Percentiles rank a stretch among this genome's conserved stretches.
Conservation (phyloP, 495 filamentous ascomycete genomes). For the Tuber borchii region DNA sequence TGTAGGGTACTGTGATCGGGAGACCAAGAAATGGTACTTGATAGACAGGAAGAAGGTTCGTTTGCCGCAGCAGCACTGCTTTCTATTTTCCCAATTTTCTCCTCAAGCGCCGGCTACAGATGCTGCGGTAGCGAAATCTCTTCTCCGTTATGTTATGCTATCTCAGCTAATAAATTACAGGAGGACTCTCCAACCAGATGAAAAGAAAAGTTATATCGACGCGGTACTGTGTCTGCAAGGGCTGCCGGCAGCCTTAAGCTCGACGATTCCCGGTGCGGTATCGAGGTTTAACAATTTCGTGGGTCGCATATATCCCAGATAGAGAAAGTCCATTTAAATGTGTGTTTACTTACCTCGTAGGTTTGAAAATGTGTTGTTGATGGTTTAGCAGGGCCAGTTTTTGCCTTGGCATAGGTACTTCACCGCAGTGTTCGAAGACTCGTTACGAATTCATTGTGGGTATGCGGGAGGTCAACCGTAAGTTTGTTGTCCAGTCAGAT, state of each 20-base stretch:
- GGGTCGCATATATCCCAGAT: slow-evolving; percentile 61
- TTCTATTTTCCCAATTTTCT: background rate
- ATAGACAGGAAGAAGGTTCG: slow-evolving; percentile 58
- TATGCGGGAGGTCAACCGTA: slow-evolving; percentile 45
- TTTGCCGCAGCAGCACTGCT: slow-evolving; percentile 22
- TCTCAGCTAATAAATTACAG: slow-evolving; percentile 43
- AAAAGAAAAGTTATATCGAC: slow-evolving; percentile 58
- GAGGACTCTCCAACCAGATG: slow-evolving; percentile 47
- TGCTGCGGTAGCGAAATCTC: background rate
- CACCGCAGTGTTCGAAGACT: slow-evolving; percentile 54
- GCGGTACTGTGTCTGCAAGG: slow-evolving; percentile 59
- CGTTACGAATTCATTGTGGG: slow-evolving; percentile 60
- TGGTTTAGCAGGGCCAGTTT: slow-evolving; percentile 43
- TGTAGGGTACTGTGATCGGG: slow-evolving; percentile 48
- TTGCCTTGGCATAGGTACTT: slow-evolving; percentile 44
- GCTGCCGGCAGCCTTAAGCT: slow-evolving; percentile 46
- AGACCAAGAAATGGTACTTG: slow-evolving; percentile 53
- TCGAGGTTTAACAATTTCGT: slow-evolving; percentile 65
- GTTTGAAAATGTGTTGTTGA: slow-evolving; percentile 55
- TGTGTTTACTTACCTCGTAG: slow-evolving; percentile 53
- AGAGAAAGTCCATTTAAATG: slow-evolving; percentile 51
- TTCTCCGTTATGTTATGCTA: slow-evolving; percentile 7
- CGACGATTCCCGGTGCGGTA: slow-evolving; percentile 45
- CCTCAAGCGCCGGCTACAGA: background rate
- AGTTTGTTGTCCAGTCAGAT: slow-evolving; percentile 6